Evolutionary conservation across 2,329 filamentous ascomycete genomes (phyloP).

Genomic region (Xylaria sp.): DNA sequence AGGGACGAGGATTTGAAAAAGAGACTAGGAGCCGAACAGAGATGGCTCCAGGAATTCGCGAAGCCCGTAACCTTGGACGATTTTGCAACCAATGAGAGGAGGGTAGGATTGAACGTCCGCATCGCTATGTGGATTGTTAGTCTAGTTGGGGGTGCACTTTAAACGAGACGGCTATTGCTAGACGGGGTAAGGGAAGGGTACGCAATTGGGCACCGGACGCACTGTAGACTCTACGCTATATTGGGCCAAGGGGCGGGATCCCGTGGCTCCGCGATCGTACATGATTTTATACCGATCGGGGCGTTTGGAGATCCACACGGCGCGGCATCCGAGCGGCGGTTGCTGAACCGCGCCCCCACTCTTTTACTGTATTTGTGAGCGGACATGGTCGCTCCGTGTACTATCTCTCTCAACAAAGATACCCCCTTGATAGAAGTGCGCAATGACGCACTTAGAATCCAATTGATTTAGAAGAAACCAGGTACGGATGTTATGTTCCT

Average conservation of each 20-base stretch:
- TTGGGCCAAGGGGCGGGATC: slow-evolving; percentile 13
- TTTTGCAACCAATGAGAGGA: slow-evolving; percentile 81
- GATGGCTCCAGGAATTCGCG: slow-evolving; percentile 82
- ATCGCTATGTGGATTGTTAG: slow-evolving; percentile 95
- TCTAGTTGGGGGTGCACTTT: slow-evolving; percentile 88
- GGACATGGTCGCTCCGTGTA: slow-evolving; percentile 40
- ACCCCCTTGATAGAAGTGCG: slow-evolving; percentile 41
- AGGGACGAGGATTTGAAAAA: slow-evolving; percentile 76
- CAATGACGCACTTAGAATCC: slow-evolving; percentile 24
- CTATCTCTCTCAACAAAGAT: slow-evolving; percentile 42
- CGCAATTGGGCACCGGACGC: background rate
- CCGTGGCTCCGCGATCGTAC: slow-evolving; percentile 21
- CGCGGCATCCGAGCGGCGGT: slow-evolving; percentile 4
- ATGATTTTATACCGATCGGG: slow-evolving; percentile 12
- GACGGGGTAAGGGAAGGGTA: background rate
- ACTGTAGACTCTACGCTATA: slow-evolving; percentile 16
- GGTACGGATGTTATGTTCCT: background rate
- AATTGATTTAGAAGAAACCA: background rate
- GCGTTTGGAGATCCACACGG: slow-evolving; percentile 11
- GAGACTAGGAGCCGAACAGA: slow-evolving; percentile 81
- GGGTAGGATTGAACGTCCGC: slow-evolving; percentile 85
- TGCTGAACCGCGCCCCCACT: background rate
- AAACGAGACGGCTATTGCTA: slow-evolving; percentile 32
- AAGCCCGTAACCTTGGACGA: slow-evolving; percentile 77
- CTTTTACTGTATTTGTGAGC: slow-evolving; percentile 35